Evolutionary conservation across 495 filamentous ascomycete species (phyloP), one percentile per base, ranked within the genome.

Genomic region (Neurospora pannonica): DNA sequence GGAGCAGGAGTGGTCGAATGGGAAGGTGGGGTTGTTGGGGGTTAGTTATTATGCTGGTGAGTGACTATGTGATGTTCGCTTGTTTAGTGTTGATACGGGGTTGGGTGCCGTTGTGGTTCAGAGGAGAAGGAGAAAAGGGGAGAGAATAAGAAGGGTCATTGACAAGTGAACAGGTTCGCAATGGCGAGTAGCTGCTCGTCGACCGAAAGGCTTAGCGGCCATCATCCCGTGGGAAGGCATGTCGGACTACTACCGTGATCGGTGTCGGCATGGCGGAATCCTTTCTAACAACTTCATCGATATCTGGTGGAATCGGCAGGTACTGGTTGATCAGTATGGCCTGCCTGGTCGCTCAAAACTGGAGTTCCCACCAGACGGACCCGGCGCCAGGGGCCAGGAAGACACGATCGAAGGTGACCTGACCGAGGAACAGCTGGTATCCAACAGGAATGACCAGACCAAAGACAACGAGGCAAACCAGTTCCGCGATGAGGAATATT

Each of bases 201-300:
- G 85, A 42, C 90, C 90, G 0, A 88, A 87, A 78, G 89, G 89
- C 5, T 75, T 92, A 28, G 79, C 86, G 0, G 86, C 85, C 48
- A 91, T 91, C 15, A 84, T 91, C 13, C 89, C 90, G 0, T 92
- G 90, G 90, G 90, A 92, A 76, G 90, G 90, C n/a, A 90, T 91
- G 88, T 88, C 86, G 1, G 89, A 92, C 74, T 90, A 89, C 72
- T 92, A 91, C 76, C 86, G 89, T 0, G 89, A 91, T 73, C 82
- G 87, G 3, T 90, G 87, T 78, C 83, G 89, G 5, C 90, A 92
- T 73, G 91, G 91, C 4, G 91, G 90, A 2, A 91, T 93, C 54
- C 79, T 90, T 37, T 89, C 87, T 1, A 88, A 91, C 77, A 80
- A 79, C 3, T 92, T 91, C 78, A 90, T 92, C 75, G 80, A 84